A percentile compares a stretch with the other conserved stretches of the same genome.
phyloP scores from a whole-genome alignment of 306 rosid genomes.

The Malus orientalis region DNA sequence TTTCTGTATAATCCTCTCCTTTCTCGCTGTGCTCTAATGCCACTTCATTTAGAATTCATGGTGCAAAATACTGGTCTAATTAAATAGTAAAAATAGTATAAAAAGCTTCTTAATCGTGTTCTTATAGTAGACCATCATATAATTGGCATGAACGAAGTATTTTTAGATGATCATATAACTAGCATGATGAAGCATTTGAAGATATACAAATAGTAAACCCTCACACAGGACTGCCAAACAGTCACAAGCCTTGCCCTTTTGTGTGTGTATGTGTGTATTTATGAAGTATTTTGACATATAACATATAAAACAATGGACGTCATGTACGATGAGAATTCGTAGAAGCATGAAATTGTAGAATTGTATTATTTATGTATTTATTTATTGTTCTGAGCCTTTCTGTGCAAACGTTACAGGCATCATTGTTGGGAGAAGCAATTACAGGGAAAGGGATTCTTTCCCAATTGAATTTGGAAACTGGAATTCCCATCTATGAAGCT shows the following conservation, averaged over 20 bases:
- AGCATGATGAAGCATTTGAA: neutral
- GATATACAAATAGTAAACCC: neutral
- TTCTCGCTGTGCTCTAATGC: no score
- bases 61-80: no score
- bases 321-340: neutral
- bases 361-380: neutral
- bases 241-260: neutral
- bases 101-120: no score
- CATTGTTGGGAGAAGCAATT: conserved; percentile 75
- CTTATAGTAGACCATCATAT: no score
- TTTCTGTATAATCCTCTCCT: neutral
- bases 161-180: neutral
- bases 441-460: conserved; percentile 93
- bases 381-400: neutral
- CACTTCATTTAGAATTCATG: no score
- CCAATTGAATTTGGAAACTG: conserved; percentile 87
- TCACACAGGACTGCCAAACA: neutral
- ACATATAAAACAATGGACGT: neutral
- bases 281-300: neutral
- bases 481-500: conserved; percentile 89
- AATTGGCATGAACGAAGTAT: neutral
- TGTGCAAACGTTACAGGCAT: conserved; percentile 48
- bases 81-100: no score
- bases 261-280: no score
- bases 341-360: neutral